Percentiles rank a stretch among this genome's conserved stretches.
Conservation (phyloP, 2,329 filamentous ascomycete genomes). For the Dactylellina haptotyla region DNA sequence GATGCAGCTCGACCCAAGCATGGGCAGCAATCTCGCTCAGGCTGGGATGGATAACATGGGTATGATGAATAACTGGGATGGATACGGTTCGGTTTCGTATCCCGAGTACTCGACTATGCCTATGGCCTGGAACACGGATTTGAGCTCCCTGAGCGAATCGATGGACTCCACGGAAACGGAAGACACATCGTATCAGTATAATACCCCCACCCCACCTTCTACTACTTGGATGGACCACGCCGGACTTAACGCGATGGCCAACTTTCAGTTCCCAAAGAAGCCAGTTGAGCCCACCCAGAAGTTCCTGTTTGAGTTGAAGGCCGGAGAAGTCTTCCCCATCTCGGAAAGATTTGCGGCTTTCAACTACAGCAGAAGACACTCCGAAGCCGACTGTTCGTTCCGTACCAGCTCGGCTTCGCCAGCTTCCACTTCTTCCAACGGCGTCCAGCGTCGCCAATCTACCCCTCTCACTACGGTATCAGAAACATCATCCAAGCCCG, state of each 20-base stretch:
- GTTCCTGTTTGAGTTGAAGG: conserved; percentile 7
- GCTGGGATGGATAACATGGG: background rate
- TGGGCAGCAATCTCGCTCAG: background rate
- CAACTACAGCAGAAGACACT: background rate
- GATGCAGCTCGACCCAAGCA: background rate
- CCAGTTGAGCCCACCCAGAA: background rate
- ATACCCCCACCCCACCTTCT: background rate
- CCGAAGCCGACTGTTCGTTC: background rate
- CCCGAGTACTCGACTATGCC: background rate
- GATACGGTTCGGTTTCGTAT: background rate
- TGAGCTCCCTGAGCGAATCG: conserved; percentile 1
- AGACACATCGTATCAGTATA: background rate
- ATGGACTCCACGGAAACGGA: conserved; percentile 9
- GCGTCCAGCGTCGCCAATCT: background rate
- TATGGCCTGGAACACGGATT: conserved; percentile 1
- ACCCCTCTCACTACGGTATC: conserved; percentile 23
- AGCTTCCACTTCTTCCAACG: background rate
- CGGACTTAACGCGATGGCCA: background rate
- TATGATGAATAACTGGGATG: background rate
- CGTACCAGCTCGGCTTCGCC: background rate
- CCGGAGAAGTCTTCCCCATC: background rate
- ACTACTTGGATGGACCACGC: background rate
- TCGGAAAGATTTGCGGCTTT: background rate
- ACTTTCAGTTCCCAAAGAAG: conserved; percentile 7
- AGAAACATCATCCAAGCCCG: background rate